Percentiles rank a stretch among this genome's conserved stretches.
Evolutionary conservation across 805 yeast species (phyloP).

Genomic region (Kluyveromyces lactis): DNA sequence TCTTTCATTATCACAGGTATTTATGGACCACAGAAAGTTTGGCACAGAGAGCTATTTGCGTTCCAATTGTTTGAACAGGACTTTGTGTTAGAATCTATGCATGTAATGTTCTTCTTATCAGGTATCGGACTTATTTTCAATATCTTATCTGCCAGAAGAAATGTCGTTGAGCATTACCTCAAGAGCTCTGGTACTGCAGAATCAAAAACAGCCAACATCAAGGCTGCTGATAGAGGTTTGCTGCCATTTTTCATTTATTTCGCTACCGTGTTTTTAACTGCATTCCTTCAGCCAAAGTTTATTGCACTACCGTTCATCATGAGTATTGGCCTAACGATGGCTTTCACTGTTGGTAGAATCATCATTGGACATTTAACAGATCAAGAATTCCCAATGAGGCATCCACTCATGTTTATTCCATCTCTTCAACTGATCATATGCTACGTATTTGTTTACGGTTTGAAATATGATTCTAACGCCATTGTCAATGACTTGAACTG

Average conservation of each 20-base stretch:
- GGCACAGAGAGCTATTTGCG: conserved; percentile 42
- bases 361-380: conserved; percentile 79
- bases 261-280: conserved; percentile 38
- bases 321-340: conserved; percentile 67
- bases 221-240: conserved; percentile 38
- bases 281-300: conserved; percentile 41
- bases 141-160: conserved; percentile 56
- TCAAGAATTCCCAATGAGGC: conserved; percentile 66
- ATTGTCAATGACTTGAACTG: conserved; percentile 48
- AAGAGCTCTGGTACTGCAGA: conserved; percentile 20
- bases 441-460: conserved; percentile 14
- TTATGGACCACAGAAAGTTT: conserved; percentile 53
- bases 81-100: conserved; percentile 34
- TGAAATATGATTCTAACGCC: conserved; percentile 30
- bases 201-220: conserved; percentile 11
- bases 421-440: conserved; percentile 34
- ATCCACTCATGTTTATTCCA: conserved; percentile 66
- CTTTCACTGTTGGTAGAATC: conserved; percentile 85
- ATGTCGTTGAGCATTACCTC: conserved; percentile 43
- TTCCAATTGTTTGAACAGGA: conserved; percentile 18
- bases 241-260: conserved; percentile 60
- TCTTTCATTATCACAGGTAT: conserved; percentile 57
- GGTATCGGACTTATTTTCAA: conserved; percentile 52
- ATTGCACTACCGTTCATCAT: conserved; percentile 50
- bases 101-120: conserved; percentile 49